phyloP scores from a whole-genome alignment of 2,329 filamentous ascomycete species.

The Colletotrichum cuscutae region DNA sequence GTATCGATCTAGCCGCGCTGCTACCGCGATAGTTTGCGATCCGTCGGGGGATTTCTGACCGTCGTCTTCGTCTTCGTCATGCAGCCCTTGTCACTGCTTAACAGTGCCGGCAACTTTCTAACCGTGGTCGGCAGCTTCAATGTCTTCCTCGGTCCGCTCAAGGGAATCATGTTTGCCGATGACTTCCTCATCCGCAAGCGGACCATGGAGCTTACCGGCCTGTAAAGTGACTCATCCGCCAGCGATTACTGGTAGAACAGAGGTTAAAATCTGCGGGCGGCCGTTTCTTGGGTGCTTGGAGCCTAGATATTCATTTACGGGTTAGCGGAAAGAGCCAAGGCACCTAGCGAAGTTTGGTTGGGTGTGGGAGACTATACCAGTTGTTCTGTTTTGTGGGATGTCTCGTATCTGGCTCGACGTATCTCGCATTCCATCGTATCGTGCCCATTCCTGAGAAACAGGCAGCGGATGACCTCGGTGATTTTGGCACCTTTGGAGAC shows the following conservation, averaged over 20 bases:
- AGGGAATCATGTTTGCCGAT: slow-evolving; percentile 46
- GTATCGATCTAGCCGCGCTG: slow-evolving; percentile 40
- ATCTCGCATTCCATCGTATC: slow-evolving; percentile 36
- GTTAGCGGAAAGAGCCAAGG: slow-evolving; percentile 35
- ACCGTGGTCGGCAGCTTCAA: slow-evolving; percentile 40
- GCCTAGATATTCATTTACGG: slow-evolving; percentile 36
- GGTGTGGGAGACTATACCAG: slow-evolving; percentile 37
- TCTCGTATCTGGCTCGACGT: slow-evolving; percentile 33
- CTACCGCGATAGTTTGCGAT: slow-evolving; percentile 37
- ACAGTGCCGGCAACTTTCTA: slow-evolving; percentile 37
- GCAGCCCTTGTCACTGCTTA: slow-evolving; percentile 33
- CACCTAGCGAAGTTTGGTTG: slow-evolving; percentile 35
- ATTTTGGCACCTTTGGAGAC: slow-evolving; percentile 38
- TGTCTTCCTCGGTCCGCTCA: slow-evolving; percentile 47
- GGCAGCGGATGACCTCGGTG: slow-evolving; percentile 36
- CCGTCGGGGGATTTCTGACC: slow-evolving; percentile 11
- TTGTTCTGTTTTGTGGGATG: slow-evolving; percentile 38
- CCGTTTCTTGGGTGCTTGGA: slow-evolving; percentile 24
- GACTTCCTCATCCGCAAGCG: slow-evolving; percentile 46
- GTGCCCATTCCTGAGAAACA: slow-evolving; percentile 35
- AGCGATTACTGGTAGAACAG: slow-evolving; percentile 37
- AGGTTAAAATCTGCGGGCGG: slow-evolving; percentile 35
- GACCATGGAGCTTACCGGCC: slow-evolving; percentile 46
- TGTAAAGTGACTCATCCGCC: slow-evolving; percentile 38
- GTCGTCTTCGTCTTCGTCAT: slow-evolving; percentile 35